A percentile compares a stretch with the other conserved stretches of the same genome.
phyloP scores from a whole-genome alignment of 2,329 filamentous ascomycete species.

The Ophiostoma novo-ulmi region DNA sequence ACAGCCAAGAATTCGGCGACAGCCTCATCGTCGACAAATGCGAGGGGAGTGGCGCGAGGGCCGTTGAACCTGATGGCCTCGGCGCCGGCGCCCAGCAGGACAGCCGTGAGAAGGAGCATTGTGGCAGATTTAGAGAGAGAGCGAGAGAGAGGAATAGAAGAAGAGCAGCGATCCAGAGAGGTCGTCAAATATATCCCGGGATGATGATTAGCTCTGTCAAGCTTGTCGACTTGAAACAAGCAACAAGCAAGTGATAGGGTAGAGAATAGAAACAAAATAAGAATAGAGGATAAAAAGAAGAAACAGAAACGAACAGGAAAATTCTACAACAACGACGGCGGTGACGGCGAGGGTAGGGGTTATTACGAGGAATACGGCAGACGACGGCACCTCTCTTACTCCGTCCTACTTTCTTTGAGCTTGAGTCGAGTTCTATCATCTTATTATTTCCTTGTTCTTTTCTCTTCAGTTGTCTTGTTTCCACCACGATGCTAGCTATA shows the following conservation, averaged over 20 bases:
- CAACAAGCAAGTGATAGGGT: neutral
- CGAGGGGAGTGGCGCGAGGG: conserved; percentile 16
- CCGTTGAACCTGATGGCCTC: conserved; percentile 17
- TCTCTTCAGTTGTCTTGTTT: neutral
- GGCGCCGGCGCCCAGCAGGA: conserved; percentile 21
- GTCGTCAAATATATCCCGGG: neutral
- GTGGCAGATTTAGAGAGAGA: neutral
- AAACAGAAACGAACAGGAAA: neutral
- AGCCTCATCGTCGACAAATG: neutral
- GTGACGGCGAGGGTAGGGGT: neutral
- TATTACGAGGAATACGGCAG: neutral
- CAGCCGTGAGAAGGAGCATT: conserved; percentile 16
- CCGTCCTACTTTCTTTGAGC: no score
- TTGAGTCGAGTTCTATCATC: no score
- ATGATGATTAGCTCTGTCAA: neutral
- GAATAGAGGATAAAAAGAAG: neutral
- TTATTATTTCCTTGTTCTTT: neutral
- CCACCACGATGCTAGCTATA: neutral
- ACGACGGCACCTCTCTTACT: neutral
- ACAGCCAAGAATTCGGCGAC: neutral
- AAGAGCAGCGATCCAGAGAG: no score
- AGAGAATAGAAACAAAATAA: neutral
- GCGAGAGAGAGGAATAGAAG: no score
- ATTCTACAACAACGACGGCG: neutral
- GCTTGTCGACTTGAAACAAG: neutral